Evolutionary conservation across 306 rosid genomes (phyloP).

Genomic region (Macrotyloma uniflorum): DNA sequence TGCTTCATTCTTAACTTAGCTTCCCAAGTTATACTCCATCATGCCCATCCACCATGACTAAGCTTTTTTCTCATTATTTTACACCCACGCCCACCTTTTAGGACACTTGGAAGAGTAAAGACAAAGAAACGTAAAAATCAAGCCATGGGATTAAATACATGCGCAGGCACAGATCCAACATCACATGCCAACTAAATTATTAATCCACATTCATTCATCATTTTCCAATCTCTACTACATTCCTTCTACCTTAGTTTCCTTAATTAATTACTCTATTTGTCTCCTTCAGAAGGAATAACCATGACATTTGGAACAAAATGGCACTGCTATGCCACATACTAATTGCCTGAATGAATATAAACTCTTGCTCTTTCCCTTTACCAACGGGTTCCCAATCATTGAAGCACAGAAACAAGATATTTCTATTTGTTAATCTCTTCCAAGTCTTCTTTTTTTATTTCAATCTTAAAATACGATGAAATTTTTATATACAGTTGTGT

Average conservation of each 20-base stretch:
- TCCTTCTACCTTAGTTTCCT: background rate
- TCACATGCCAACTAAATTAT: background rate
- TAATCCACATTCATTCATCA: background rate
- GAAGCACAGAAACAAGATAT: background rate
- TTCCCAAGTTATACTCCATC: slow-evolving; percentile 23
- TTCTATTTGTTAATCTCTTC: background rate
- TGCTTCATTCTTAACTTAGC: slow-evolving; percentile 22
- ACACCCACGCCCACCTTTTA: slow-evolving; percentile 43
- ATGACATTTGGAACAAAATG: background rate
- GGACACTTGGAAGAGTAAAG: slow-evolving; percentile 45
- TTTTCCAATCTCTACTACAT: background rate
- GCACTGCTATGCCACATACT: too few relatives aligned
- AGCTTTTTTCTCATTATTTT: slow-evolving; percentile 28
- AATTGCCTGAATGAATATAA: background rate
- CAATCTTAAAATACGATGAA: background rate
- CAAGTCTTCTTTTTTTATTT: background rate
- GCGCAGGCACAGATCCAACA: background rate
- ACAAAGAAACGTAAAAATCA: slow-evolving; percentile 52
- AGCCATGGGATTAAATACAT: slow-evolving; percentile 31
- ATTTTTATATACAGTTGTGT: background rate
- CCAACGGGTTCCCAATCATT: background rate
- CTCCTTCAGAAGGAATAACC: too few relatives aligned
- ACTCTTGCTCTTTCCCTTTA: background rate
- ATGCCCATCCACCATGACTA: slow-evolving; percentile 35
- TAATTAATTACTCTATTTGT: background rate